Evolutionary conservation across 2,329 filamentous ascomycete genomes (phyloP).

Genomic region (Eutypella sp.): DNA sequence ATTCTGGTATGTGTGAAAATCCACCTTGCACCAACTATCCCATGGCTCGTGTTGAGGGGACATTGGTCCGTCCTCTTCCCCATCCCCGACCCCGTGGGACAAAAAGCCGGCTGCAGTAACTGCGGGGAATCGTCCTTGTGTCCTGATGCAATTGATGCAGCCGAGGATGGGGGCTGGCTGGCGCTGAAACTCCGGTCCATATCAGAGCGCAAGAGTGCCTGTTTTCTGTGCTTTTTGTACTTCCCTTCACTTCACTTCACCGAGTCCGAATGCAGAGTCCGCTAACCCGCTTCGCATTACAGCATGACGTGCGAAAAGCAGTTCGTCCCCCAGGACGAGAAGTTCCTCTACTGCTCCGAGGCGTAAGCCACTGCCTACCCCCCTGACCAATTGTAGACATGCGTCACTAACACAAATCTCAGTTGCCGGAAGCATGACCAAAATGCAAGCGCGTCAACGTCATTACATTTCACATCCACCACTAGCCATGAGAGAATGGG

Average conservation of each 20-base stretch:
- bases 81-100: neutral
- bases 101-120: neutral
- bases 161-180: neutral
- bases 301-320: conserved; percentile 66
- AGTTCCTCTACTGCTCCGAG: conserved; percentile 59
- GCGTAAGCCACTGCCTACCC: conserved; percentile 39
- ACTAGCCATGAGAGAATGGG: conserved; percentile 27
- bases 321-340: conserved; percentile 54
- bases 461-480: conserved; percentile 21
- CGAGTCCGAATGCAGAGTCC: conserved; percentile 8
- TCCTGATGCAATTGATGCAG: neutral
- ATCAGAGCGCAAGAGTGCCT: conserved; percentile 24
- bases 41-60: neutral
- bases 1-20: conserved; percentile 50
- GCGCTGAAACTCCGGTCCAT: neutral
- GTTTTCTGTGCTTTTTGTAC: conserved; percentile 18
- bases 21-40: neutral
- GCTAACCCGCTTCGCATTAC: conserved; percentile 24
- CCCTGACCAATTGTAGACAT: conserved; percentile 9
- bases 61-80: neutral
- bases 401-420: conserved; percentile 20
- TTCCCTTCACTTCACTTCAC: no score
- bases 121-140: neutral
- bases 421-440: conserved; percentile 54
- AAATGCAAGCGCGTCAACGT: conserved; percentile 27